Percentiles rank a stretch among this genome's conserved stretches.
These are phyloP conservation scores for Exserohilum rostratum DNA, from an alignment of 2,329 filamentous ascomycete species.

Conservation along the genomic window DNA sequence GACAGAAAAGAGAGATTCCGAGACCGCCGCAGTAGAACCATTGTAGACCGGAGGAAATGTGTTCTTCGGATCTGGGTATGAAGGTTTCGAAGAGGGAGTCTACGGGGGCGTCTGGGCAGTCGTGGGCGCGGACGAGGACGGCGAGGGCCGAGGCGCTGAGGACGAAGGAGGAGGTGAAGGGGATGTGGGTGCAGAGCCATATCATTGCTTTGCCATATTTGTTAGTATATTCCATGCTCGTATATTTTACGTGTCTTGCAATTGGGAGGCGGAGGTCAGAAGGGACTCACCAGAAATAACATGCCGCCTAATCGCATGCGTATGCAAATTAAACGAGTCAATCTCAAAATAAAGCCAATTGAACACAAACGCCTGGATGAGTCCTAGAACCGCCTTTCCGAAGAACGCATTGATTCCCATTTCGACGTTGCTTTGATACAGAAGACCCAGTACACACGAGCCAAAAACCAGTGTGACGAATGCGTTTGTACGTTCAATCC, in stretches of 20 bases:
- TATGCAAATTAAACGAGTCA: slow-evolving; percentile 61
- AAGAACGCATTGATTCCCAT: slow-evolving; percentile 65
- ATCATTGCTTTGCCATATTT: slow-evolving; percentile 49
- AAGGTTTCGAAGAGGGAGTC: slow-evolving; percentile 60
- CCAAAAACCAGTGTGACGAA: slow-evolving; percentile 70
- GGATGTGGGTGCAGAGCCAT: slow-evolving; percentile 64
- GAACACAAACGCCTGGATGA: slow-evolving; percentile 64
- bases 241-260: too few species aligned
- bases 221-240: background rate
- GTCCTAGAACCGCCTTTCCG: slow-evolving; percentile 65
- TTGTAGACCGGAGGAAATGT: slow-evolving; percentile 61
- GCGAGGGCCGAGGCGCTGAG: slow-evolving; percentile 64
- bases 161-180: slow-evolving; percentile 68
- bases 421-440: slow-evolving; percentile 62
- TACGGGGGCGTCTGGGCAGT: slow-evolving; percentile 56
- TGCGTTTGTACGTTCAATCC: slow-evolving; percentile 67
- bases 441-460: slow-evolving; percentile 66
- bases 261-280: too few species aligned
- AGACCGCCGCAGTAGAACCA: slow-evolving; percentile 71
- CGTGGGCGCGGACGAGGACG: slow-evolving; percentile 64
- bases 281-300: slow-evolving; percentile 49
- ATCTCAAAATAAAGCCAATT: slow-evolving; percentile 71
- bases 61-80: slow-evolving; percentile 54
- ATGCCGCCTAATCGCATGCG: slow-evolving; percentile 66
- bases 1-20: slow-evolving; percentile 60